Evolutionary conservation across 1,284 basidiomycete genomes (phyloP), one percentile per base, ranked within the genome.

Genomic region (Inonotus obliquus): DNA sequence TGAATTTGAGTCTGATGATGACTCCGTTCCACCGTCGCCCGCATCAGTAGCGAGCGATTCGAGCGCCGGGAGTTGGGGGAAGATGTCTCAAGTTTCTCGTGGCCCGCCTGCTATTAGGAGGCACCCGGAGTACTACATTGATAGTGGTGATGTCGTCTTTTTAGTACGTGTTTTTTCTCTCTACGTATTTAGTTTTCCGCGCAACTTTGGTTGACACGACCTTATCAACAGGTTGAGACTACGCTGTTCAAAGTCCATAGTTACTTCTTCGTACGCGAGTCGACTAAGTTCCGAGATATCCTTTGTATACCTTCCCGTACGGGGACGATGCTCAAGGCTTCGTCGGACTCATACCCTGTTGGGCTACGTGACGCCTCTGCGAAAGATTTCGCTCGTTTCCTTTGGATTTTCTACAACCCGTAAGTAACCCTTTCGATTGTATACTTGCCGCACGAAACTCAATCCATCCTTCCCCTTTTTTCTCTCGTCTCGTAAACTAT

Each of bases 181-280:
- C n/a, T n/a, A n/a, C n/a, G n/a, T n/a, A n/a, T n/a, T n/a, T n/a
- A n/a, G n/a, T n/a, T n/a, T n/a, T n/a, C n/a, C n/a, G n/a, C n/a
- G n/a, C n/a, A n/a, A n/a, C 14, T 52, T 32, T 52, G 51, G 17
- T 35, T 52, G 51, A 52, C 25, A 47, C 57, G 37, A 21, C 61
- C 63, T 25, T 23, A 21, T 19, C 54, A 17, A 52, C 63, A 86
- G 85, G 78, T 79, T 11, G 78, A 79, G 23, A 72, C 76, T 11
- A 69, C 72, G 0, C 68, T 79, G 2, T 88, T 87, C 67, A 76
- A 80, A 21, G 79, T 87, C 0, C 86, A 89, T 65, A 75, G 77
- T 13, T 82, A 82, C 49, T 89, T 88, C 63, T 87, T 89, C 64
- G 79, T 82, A 54, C 77, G 86, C 0, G 87, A 89, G 62, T 88